phyloP scores from a whole-genome alignment of 2,329 filamentous ascomycete species.

The Onygenales sp. region DNA sequence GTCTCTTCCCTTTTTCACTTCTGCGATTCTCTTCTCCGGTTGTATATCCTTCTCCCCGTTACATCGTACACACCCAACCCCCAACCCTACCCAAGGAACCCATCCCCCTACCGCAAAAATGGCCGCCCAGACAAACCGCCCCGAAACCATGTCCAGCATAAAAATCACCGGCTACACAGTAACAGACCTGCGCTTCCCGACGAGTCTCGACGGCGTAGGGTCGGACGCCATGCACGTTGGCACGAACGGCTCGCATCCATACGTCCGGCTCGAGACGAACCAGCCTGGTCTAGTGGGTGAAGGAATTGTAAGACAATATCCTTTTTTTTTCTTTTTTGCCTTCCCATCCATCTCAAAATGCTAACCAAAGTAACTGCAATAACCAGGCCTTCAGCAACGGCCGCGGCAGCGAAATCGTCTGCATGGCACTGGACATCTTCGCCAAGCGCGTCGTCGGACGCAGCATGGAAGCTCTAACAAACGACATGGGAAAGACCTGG shows the following conservation, averaged over 20 bases:
- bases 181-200: background rate
- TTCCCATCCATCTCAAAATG: background rate
- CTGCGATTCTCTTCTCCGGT: too few relatives aligned
- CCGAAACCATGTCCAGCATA: background rate
- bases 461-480: background rate
- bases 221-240: background rate
- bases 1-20: too few relatives aligned
- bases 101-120: background rate
- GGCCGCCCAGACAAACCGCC: background rate
- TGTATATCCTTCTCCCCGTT: too few relatives aligned
- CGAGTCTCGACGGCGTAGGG: background rate
- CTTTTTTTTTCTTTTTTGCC: background rate
- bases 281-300: background rate
- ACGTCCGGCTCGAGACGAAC: background rate
- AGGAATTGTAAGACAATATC: background rate
- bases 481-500: background rate
- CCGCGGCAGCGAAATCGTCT: background rate
- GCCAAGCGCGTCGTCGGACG: background rate
- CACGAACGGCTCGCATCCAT: background rate
- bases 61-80: too few relatives aligned
- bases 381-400: background rate
- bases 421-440: background rate
- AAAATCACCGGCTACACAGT: background rate
- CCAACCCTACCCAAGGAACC: too few relatives aligned
- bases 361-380: background rate